These are phyloP conservation scores for Paecilomyces variotii DNA, from an alignment of 2,329 filamentous ascomycete genomes.

Conservation along the genomic window DNA sequence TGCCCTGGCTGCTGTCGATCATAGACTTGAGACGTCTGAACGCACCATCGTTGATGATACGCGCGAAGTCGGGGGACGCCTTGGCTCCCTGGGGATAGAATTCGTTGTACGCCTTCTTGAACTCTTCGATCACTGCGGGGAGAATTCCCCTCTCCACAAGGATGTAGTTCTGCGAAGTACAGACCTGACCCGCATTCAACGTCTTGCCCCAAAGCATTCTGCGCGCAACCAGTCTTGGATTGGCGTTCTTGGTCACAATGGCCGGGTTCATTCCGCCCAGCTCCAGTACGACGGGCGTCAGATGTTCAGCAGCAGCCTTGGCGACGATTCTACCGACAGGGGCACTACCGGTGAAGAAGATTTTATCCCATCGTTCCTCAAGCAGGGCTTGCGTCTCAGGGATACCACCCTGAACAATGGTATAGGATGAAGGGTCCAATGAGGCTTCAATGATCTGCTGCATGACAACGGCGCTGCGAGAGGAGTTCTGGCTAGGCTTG, in stretches of 20 bases:
- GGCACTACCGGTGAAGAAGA: constrained; percentile 85
- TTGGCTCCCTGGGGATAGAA: constrained; percentile 81
- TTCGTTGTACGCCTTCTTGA: constrained; percentile 62
- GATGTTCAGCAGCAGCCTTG: constrained; percentile 77
- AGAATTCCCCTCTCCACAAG: constrained; percentile 70
- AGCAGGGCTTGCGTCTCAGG: constrained; percentile 74
- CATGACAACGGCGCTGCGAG: constrained; percentile 67
- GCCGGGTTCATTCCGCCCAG: constrained; percentile 88
- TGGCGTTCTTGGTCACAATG: constrained; percentile 76
- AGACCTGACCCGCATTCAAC: constrained; percentile 82
- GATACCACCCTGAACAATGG: constrained; percentile 70
- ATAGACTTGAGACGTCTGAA: constrained; percentile 82
- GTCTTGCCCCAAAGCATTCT: constrained; percentile 85
- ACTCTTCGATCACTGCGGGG: constrained; percentile 61
- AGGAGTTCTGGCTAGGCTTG: constrained; percentile 82
- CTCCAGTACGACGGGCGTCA: constrained; percentile 84
- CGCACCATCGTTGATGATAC: constrained; percentile 71
- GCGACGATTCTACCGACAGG: constrained; percentile 78
- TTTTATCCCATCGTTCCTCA: constrained; percentile 92
- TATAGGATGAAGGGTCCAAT: constrained; percentile 70
- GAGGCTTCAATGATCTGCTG: constrained; percentile 67
- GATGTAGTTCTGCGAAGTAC: constrained; percentile 87
- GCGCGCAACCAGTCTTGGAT: constrained; percentile 71
- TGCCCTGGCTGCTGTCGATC: constrained; percentile 75
- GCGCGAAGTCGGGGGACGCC: constrained; percentile 67